Evolutionary conservation across 108 stramenopile species (phyloP).

Genomic region (Cylindrotheca fusiformis): DNA sequence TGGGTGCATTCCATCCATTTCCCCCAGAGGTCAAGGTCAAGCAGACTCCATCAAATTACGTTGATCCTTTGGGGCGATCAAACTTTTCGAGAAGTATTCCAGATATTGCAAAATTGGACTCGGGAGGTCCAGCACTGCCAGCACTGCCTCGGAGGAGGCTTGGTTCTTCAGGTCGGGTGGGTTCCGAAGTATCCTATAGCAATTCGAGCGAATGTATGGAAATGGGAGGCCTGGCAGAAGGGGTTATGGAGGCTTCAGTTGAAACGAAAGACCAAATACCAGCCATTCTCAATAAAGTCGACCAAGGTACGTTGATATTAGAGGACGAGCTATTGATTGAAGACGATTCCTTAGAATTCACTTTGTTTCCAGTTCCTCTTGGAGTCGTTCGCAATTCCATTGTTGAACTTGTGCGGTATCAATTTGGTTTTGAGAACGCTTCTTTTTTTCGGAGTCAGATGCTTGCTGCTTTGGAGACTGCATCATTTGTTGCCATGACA

Average conservation of each 20-base stretch:
- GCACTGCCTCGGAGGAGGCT: not conserved
- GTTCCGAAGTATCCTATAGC: not conserved
- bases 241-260: not conserved
- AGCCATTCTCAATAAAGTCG: conserved; percentile 47
- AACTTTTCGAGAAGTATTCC: conserved; percentile 24
- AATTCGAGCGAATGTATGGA: not conserved
- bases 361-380: too few species aligned
- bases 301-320: too few species aligned
- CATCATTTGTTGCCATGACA: conserved; percentile 74
- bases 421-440: conserved; percentile 86
- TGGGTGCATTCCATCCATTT: conserved; percentile 73
- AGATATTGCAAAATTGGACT: not conserved
- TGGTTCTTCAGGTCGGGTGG: not conserved
- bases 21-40: conserved; percentile 38
- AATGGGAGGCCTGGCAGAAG: not conserved
- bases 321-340: too few species aligned
- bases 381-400: conserved; percentile 66
- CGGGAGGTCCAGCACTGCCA: not conserved
- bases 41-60: conserved; percentile 11
- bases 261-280: not conserved
- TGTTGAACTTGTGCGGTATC: conserved; percentile 65
- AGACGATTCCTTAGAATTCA: too few species aligned
- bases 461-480: conserved; percentile 77
- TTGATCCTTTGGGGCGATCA: conserved; percentile 53
- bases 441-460: conserved; percentile 80